Percentiles rank a stretch among this genome's conserved stretches.
Conservation (phyloP, 352 stramenopile species). For the Phytophthora cryptogea region DNA sequence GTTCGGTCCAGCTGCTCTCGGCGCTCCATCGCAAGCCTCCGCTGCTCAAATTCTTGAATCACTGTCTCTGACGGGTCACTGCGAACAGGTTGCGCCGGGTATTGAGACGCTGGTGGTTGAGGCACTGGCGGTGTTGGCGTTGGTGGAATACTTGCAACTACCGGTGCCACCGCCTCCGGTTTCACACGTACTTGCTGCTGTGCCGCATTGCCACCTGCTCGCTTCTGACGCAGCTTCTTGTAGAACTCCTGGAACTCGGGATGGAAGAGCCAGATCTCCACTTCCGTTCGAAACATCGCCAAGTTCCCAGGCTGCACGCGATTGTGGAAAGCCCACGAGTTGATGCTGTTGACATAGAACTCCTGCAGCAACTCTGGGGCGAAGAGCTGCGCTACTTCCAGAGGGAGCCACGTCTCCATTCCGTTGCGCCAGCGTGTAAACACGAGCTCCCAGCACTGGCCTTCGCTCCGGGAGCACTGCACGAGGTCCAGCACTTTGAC, state of each 20-base stretch:
- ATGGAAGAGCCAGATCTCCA: constrained; percentile 78
- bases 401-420: constrained; percentile 69
- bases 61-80: constrained; percentile 26
- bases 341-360: constrained; percentile 81
- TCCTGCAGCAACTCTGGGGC: constrained; percentile 58
- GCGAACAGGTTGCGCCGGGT: neutral
- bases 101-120: constrained; percentile 3
- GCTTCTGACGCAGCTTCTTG: constrained; percentile 38
- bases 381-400: constrained; percentile 56
- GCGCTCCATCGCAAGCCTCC: constrained; percentile 34
- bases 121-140: neutral
- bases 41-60: constrained; percentile 36
- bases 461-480: constrained; percentile 51
- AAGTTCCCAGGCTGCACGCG: constrained; percentile 51
- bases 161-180: constrained; percentile 9
- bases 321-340: constrained; percentile 67
- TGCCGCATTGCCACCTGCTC: constrained; percentile 11
- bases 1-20: constrained; percentile 19
- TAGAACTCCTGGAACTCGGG: constrained; percentile 71
- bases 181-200: constrained; percentile 35
- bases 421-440: constrained; percentile 69
- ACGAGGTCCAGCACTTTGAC: constrained; percentile 76
- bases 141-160: constrained; percentile 4
- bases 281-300: constrained; percentile 51
- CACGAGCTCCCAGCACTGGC: constrained; percentile 68